phyloP scores from a whole-genome alignment of 2,329 filamentous ascomycete species.

The Pestalotiopsis fici region DNA sequence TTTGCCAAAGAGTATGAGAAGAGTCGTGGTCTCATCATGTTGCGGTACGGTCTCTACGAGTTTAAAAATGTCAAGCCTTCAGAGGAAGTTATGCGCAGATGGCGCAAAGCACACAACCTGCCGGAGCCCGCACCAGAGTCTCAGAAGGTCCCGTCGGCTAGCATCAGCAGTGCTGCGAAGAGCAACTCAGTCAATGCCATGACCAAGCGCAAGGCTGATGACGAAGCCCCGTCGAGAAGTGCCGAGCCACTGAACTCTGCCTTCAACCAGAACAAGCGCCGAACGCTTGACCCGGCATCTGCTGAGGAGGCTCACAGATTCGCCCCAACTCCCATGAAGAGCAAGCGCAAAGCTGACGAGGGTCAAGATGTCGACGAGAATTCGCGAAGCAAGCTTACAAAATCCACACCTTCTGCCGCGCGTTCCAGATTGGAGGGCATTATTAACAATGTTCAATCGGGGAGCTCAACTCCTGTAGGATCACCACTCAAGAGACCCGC shows the following conservation, averaged over 20 bases:
- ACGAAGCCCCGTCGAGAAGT: slow-evolving; percentile 43
- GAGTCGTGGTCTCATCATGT: slow-evolving; percentile 60
- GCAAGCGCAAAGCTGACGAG: slow-evolving; percentile 53
- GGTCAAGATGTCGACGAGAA: slow-evolving; percentile 45
- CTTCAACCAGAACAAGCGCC: slow-evolving; percentile 50
- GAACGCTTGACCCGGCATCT: slow-evolving; percentile 39
- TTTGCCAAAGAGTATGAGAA: slow-evolving; percentile 68
- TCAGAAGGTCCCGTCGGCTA: slow-evolving; percentile 25
- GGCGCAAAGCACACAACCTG: slow-evolving; percentile 58
- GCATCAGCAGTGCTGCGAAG: slow-evolving; percentile 27
- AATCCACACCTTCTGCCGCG: slow-evolving; percentile 53
- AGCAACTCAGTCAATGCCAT: slow-evolving; percentile 18
- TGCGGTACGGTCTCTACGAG: slow-evolving; percentile 63
- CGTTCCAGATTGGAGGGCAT: slow-evolving; percentile 60
- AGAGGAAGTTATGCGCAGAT: slow-evolving; percentile 57
- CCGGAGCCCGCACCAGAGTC: slow-evolving; percentile 50
- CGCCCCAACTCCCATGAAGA: slow-evolving; percentile 41
- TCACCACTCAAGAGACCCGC: slow-evolving; percentile 25
- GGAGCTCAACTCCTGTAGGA: slow-evolving; percentile 26
- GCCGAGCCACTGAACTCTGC: slow-evolving; percentile 34
- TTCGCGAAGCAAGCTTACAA: slow-evolving; percentile 52
- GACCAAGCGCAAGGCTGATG: slow-evolving; percentile 59
- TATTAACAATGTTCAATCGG: slow-evolving; percentile 48
- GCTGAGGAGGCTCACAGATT: slow-evolving; percentile 33
- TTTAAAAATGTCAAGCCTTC: slow-evolving; percentile 64